A percentile compares a stretch with the other conserved stretches of the same genome.
These are phyloP conservation scores for Rhododendron griersonianum DNA, from an alignment of 148 eudicot species.

Conservation along the genomic window DNA sequence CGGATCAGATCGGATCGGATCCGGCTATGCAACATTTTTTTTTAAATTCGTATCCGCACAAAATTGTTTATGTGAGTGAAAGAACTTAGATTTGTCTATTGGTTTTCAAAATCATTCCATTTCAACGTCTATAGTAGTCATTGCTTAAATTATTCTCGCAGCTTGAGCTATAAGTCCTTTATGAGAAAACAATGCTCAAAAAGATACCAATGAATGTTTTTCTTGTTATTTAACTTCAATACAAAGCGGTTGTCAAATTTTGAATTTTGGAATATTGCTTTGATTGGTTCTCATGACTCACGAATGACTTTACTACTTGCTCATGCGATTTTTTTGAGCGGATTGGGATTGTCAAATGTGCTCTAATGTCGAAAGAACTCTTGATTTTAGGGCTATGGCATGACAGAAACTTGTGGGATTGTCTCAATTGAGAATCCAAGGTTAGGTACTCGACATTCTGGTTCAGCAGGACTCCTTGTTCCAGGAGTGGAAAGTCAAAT, in stretches of 20 bases:
- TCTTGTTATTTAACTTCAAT: no score
- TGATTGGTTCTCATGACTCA: no score
- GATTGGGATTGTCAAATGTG: background rate
- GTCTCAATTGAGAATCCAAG: slow-evolving; percentile 47
- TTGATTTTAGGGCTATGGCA: slow-evolving; percentile 72
- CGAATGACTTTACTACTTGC: background rate
- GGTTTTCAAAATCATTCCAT: background rate
- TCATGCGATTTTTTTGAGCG: background rate
- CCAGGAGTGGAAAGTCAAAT: slow-evolving; percentile 69
- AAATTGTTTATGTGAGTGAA: background rate
- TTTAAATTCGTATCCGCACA: background rate
- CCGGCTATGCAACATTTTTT: background rate
- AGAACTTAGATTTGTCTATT: background rate
- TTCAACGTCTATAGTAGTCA: no score
- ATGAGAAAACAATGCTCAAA: no score
- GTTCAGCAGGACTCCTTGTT: slow-evolving; percentile 61
- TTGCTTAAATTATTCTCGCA: no score
- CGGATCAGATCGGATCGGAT: no score
- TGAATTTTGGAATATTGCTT: no score
- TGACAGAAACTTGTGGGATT: slow-evolving; percentile 81
- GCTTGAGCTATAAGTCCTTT: no score
- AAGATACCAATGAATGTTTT: no score
- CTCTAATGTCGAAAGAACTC: slow-evolving; percentile 5
- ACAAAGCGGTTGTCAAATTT: no score
- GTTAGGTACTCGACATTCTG: slow-evolving; percentile 58